Percentiles rank a stretch among this genome's conserved stretches.
Conservation (phyloP, 2,329 filamentous ascomycete species). For the Curvularia lunata region DNA sequence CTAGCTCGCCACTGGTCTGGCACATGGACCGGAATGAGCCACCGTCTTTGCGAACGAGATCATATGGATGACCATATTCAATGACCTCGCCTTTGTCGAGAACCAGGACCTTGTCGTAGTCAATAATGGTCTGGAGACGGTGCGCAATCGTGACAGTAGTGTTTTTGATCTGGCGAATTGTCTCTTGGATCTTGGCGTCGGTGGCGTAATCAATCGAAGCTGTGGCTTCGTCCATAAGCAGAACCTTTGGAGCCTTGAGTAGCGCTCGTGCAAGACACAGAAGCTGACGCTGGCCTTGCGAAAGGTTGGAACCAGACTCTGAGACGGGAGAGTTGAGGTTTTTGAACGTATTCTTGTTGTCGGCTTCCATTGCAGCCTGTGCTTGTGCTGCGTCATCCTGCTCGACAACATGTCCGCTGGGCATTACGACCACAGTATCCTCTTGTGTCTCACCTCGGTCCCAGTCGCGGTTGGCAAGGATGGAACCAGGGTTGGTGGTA, state of each 20-base stretch:
- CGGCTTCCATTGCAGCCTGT: slow-evolving; percentile 53
- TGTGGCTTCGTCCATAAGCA: slow-evolving; percentile 99
- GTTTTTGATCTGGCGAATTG: slow-evolving; percentile 86
- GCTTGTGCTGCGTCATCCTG: slow-evolving; percentile 27
- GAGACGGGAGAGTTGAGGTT: slow-evolving; percentile 83
- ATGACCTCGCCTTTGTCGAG: slow-evolving; percentile 86
- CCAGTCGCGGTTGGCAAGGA: slow-evolving; percentile 41
- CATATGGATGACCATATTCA: slow-evolving; percentile 89
- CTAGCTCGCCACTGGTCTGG: slow-evolving; percentile 67
- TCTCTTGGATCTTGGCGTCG: slow-evolving; percentile 94
- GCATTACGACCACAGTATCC: slow-evolving; percentile 42
- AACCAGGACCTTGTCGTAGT: slow-evolving; percentile 97
- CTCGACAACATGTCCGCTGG: slow-evolving; percentile 37
- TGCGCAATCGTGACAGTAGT: slow-evolving; percentile 98
- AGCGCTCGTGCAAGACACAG: slow-evolving; percentile 91
- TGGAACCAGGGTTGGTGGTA: slow-evolving; percentile 42
- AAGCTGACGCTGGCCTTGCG: slow-evolving; percentile 93
- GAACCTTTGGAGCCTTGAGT: slow-evolving; percentile 85
- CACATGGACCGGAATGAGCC: slow-evolving; percentile 73
- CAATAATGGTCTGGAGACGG: slow-evolving; percentile 92
- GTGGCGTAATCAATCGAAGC: slow-evolving; percentile 97
- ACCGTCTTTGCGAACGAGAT: slow-evolving; percentile 67
- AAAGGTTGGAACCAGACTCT: slow-evolving; percentile 92
- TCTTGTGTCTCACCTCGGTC: slow-evolving; percentile 35
- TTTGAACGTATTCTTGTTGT: slow-evolving; percentile 94